These are phyloP conservation scores for Sanghuangporus weigelae DNA, from an alignment of 1,284 basidiomycete genomes.

Conservation along the genomic window DNA sequence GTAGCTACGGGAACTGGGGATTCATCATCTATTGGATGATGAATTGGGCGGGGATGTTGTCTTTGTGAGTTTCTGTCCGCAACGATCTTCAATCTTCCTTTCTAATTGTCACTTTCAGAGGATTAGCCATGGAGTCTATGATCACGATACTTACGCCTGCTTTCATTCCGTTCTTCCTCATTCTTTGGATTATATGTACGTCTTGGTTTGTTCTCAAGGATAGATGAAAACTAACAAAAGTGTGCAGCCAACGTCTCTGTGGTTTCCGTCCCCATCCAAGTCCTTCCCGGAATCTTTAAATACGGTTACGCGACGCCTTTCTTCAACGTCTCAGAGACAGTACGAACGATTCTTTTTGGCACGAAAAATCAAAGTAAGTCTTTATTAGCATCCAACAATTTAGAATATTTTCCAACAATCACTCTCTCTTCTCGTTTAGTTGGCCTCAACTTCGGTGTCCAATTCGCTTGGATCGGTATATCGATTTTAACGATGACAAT, in stretches of 20 bases:
- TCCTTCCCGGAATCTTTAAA: conserved; percentile 60
- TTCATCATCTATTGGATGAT: conserved; percentile 78
- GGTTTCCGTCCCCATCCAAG: conserved; percentile 55
- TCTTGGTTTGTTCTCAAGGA: conserved; percentile 6
- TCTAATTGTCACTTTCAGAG: conserved; percentile 26
- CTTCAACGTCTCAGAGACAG: conserved; percentile 58
- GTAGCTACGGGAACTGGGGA: conserved; percentile 45
- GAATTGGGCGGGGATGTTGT: conserved; percentile 57
- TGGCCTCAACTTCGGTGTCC: conserved; percentile 53
- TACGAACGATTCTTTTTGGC: conserved; percentile 62
- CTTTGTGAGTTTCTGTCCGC: conserved; percentile 35
- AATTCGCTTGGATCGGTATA: conserved; percentile 48
- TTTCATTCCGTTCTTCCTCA: conserved; percentile 56
- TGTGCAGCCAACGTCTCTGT: conserved; percentile 62
- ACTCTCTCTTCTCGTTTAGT: conserved; percentile 33
- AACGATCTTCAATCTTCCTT: not conserved
- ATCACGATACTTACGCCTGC: conserved; percentile 48
- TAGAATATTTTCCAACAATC: not conserved
- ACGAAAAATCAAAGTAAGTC: conserved; percentile 55
- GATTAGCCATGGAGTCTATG: conserved; percentile 60
- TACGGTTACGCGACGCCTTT: conserved; percentile 71
- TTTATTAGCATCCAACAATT: not conserved
- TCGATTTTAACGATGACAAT: conserved; percentile 47
- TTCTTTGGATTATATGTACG: conserved; percentile 63
- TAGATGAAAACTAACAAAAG: not conserved